A percentile compares a stretch with the other conserved stretches of the same genome.
phyloP scores from a whole-genome alignment of 1,139 yeast species.

The Petasospora rhodanensis region DNA sequence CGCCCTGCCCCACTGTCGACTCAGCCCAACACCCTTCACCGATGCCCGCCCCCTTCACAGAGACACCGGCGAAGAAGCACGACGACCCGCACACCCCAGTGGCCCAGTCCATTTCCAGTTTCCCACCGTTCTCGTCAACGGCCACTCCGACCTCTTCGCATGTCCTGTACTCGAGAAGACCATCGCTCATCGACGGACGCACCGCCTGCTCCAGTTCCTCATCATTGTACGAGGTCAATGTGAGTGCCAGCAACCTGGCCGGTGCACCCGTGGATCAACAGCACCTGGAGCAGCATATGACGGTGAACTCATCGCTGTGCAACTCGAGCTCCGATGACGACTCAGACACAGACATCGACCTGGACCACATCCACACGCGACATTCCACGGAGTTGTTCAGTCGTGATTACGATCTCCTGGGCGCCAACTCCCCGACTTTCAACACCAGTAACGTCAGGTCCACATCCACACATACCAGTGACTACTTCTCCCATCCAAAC shows the following conservation, averaged over 20 bases:
- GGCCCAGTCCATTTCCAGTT: slow-evolving; percentile 6
- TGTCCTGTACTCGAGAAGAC: too few relatives aligned
- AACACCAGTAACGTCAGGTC: too few relatives aligned
- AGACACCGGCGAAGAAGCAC: slow-evolving; percentile 6
- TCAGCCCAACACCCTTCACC: not conserved
- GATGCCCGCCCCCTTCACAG: not conserved
- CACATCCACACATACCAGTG: too few relatives aligned
- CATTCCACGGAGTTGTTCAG: slow-evolving; percentile 18
- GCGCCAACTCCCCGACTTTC: slow-evolving; percentile 19
- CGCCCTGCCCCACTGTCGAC: too few relatives aligned
- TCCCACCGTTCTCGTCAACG: slow-evolving; percentile 2
- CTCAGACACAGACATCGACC: slow-evolving; percentile 13
- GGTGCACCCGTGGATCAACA: slow-evolving; percentile 4
- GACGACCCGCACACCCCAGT: slow-evolving; percentile 12
- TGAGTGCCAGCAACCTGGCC: slow-evolving; percentile 9
- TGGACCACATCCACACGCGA: slow-evolving; percentile 5
- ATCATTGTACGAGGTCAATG: slow-evolving; percentile 20
- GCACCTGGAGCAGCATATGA: slow-evolving; percentile 1
- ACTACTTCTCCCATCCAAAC: slow-evolving; percentile 11
- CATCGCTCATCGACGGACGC: slow-evolving; percentile 8
- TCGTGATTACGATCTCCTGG: slow-evolving; percentile 11
- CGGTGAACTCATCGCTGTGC: slow-evolving; percentile 2
- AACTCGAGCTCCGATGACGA: slow-evolving; percentile 14
- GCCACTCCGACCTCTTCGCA: slow-evolving; percentile 1
- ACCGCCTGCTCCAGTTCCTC: slow-evolving; percentile 21